Conservation (phyloP, 2,329 filamentous ascomycete genomes). For the Botrytis sinoallii region DNA sequence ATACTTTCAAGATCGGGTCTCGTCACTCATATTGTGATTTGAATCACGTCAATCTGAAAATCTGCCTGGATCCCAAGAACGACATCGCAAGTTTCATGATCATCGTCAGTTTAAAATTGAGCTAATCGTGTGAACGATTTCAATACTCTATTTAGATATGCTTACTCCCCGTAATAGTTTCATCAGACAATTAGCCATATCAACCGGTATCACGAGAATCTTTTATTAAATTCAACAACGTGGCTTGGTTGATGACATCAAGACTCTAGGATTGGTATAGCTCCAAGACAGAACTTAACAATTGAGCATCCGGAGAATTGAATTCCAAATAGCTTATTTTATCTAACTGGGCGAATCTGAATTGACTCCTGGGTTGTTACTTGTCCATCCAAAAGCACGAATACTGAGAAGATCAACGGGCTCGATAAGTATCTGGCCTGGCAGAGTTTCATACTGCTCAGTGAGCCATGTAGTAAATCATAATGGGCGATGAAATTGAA, state of each 20-base stretch:
- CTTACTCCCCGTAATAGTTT: too few relatives aligned
- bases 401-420: not conserved
- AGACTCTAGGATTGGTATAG: not conserved
- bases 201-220: not conserved
- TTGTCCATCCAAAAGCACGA: not conserved
- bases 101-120: not conserved
- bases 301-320: not conserved
- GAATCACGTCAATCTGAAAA: too few relatives aligned
- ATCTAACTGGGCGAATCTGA: not conserved
- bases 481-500: not conserved
- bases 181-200: not conserved
- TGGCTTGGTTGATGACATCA: not conserved
- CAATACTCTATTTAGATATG: not conserved
- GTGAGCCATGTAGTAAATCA: not conserved
- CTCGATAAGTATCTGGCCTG: not conserved
- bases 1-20: too few relatives aligned
- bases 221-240: not conserved
- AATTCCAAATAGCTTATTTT: not conserved
- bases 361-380: too few relatives aligned
- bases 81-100: too few relatives aligned
- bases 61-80: not conserved
- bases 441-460: not conserved
- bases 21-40: too few relatives aligned
- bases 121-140: accelerated
- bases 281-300: not conserved